phyloP scores from a whole-genome alignment of 495 filamentous ascomycete species.

The Penicillium dipodomyicola region DNA sequence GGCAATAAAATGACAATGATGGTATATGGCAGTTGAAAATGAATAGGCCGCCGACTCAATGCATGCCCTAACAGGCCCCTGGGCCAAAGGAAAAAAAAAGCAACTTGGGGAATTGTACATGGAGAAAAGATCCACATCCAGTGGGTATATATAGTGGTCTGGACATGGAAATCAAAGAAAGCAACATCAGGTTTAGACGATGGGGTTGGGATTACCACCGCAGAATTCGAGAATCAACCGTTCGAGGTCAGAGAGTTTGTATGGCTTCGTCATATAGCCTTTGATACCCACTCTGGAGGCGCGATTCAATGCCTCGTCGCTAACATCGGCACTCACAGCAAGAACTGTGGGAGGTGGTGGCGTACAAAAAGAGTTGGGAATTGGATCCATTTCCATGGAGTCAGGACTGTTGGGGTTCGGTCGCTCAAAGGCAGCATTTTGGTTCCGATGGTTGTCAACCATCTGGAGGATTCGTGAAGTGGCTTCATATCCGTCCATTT shows the following conservation, averaged over 20 bases:
- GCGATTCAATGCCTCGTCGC: conserved; percentile 60
- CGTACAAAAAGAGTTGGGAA: background rate
- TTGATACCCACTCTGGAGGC: conserved; percentile 69
- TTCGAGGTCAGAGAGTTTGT: conserved; percentile 70
- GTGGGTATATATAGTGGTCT: conserved; percentile 22
- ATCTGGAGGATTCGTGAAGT: conserved; percentile 62
- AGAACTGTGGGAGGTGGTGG: conserved; percentile 51
- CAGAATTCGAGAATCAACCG: conserved; percentile 64
- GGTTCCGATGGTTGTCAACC: conserved; percentile 36
- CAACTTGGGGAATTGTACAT: background rate
- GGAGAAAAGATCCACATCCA: conserved; percentile 5
- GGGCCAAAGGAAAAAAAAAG: background rate
- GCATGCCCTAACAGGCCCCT: background rate
- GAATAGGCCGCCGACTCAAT: conserved; percentile 6
- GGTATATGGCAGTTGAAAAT: conserved; percentile 26
- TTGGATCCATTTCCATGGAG: conserved; percentile 27
- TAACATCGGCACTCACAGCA: conserved; percentile 77
- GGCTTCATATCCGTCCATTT: conserved; percentile 79
- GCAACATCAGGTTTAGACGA: conserved; percentile 4
- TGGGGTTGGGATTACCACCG: conserved; percentile 18
- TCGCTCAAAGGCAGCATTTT: conserved; percentile 14
- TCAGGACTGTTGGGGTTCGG: conserved; percentile 8
- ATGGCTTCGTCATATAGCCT: conserved; percentile 78
- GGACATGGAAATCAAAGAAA: conserved; percentile 4
- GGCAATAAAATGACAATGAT: conserved; percentile 21